phyloP scores from a whole-genome alignment of 768 basidiomycete genomes.

The Collybia nuda region DNA sequence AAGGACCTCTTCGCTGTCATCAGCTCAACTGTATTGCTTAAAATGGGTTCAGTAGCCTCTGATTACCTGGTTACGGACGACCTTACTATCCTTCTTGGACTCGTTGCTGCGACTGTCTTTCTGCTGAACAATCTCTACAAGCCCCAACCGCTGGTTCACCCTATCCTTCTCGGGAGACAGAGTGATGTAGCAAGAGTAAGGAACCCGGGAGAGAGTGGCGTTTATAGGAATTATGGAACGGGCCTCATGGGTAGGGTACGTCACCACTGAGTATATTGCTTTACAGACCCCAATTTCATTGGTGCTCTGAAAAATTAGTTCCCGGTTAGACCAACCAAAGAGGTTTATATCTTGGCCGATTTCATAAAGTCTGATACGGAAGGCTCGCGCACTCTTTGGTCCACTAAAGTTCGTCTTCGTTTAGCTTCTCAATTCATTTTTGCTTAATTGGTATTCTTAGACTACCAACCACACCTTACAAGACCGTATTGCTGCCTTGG shows the following conservation, averaged over 20 bases:
- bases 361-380: conserved; percentile 67
- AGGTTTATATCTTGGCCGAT: conserved; percentile 65
- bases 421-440: not conserved
- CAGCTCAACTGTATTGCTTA: not conserved
- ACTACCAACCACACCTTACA: conserved; percentile 73
- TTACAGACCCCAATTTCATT: conserved; percentile 2
- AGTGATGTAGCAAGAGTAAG: conserved; percentile 85
- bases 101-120: conserved; percentile 76
- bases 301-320: conserved; percentile 50
- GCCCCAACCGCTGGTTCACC: conserved; percentile 85
- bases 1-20: no score
- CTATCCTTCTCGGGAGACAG: conserved; percentile 90
- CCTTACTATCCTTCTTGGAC: conserved; percentile 72
- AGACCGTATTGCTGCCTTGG: conserved; percentile 70
- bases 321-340: conserved; percentile 69
- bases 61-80: conserved; percentile 77
- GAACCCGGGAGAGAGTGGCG: conserved; percentile 78
- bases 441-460: conserved; percentile 31
- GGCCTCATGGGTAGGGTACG: conserved; percentile 79
- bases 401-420: conserved; percentile 47
- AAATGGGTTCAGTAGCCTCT: conserved; percentile 39
- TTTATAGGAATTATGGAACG: conserved; percentile 90
- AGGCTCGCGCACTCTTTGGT: conserved; percentile 75
- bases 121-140: conserved; percentile 77
- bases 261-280: conserved; percentile 16